A percentile compares a stretch with the other conserved stretches of the same genome.
These are phyloP conservation scores for Tolypocladium ovalisporum DNA, from an alignment of 2,329 filamentous ascomycete genomes.

Conservation along the genomic window DNA sequence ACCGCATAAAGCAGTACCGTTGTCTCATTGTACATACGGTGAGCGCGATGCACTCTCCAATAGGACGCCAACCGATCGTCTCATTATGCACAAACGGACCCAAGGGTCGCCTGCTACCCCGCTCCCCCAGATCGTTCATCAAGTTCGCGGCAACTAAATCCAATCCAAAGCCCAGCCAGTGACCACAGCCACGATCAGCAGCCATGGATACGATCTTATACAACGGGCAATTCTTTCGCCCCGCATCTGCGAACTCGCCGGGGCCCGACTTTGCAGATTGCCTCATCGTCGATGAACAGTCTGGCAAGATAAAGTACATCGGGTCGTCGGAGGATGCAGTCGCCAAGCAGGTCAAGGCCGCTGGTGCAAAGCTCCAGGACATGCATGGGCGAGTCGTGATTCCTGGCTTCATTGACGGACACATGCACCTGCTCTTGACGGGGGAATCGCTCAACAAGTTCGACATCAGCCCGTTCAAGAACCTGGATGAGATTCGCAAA, in stretches of 20 bases:
- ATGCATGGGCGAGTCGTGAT: conserved; percentile 10
- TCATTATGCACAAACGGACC: neutral
- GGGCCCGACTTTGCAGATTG: neutral
- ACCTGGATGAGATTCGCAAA: neutral
- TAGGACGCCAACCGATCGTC: neutral
- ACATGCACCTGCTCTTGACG: conserved; percentile 31
- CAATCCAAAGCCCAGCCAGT: neutral
- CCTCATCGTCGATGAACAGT: neutral
- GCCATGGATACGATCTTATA: neutral
- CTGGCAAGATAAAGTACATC: neutral
- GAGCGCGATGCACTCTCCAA: too few species aligned
- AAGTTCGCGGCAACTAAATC: neutral
- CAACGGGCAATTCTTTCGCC: neutral
- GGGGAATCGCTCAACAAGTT: conserved; percentile 10
- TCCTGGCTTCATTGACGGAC: conserved; percentile 31
- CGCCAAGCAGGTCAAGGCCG: neutral
- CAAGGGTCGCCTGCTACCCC: neutral
- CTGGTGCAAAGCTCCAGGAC: conserved; percentile 2
- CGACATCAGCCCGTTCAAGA: neutral
- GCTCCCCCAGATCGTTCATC: neutral
- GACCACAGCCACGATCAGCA: neutral
- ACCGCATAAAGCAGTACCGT: too few species aligned
- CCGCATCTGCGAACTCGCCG: neutral
- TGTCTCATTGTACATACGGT: too few species aligned
- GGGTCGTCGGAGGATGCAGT: neutral